Evolutionary conservation across 2,329 filamentous ascomycete genomes (phyloP).

Genomic region (Parastagonospora nodorum): DNA sequence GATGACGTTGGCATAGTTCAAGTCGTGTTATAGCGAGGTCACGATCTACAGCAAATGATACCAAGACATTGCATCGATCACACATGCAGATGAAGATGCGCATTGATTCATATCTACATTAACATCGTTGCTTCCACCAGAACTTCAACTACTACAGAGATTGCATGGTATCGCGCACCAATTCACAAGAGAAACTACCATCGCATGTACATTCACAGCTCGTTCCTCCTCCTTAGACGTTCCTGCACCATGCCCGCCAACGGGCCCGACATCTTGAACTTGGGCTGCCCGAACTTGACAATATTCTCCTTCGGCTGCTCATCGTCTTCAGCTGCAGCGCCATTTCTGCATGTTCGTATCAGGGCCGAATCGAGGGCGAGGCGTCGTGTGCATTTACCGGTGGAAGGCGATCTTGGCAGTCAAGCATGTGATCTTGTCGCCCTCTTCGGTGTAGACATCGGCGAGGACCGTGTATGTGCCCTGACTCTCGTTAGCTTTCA

Average conservation of each 20-base stretch:
- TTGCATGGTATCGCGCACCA: constrained; percentile 23
- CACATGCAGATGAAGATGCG: background rate
- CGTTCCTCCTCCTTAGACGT: constrained; percentile 32
- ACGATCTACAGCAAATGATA: background rate
- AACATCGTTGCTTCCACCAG: constrained; percentile 6
- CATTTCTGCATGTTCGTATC: constrained; percentile 10
- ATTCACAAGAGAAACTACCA: constrained; percentile 5
- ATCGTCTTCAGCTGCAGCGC: constrained; percentile 18
- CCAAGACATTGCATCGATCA: constrained; percentile 4
- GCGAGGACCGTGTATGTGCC: constrained; percentile 89
- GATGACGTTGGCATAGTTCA: constrained; percentile 1
- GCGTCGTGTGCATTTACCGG: constrained; percentile 37
- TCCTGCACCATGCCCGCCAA: constrained; percentile 42
- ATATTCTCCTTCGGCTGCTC: constrained; percentile 8
- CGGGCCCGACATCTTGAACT: constrained; percentile 41
- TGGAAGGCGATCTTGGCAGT: constrained; percentile 72
- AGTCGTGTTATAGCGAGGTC: constrained; percentile 1
- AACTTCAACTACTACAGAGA: constrained; percentile 4
- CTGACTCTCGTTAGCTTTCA: constrained; percentile 52
- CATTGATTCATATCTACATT: constrained; percentile 30
- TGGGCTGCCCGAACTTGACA: constrained; percentile 38
- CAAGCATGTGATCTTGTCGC: constrained; percentile 82
- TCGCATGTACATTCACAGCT: constrained; percentile 30
- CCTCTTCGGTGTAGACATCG: constrained; percentile 77
- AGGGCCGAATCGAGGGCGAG: constrained; percentile 3